Conservation (phyloP, 345 rosid species). For the Passiflora organensis region DNA sequence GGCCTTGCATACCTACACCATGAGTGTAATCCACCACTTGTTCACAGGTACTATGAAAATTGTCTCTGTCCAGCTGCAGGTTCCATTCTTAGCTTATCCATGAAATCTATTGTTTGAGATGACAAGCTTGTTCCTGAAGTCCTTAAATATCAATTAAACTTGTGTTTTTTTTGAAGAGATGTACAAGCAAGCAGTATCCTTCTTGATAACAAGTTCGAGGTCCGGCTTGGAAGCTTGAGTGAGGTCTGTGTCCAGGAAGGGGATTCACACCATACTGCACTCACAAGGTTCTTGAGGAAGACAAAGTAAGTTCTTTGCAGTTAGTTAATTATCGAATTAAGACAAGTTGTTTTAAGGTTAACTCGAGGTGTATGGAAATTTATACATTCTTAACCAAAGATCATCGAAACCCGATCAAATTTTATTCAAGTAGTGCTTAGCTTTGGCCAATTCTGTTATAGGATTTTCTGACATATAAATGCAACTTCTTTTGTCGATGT, state of each 20-base stretch:
- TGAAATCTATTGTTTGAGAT: too few species aligned
- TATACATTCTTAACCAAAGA: too few species aligned
- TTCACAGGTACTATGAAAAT: constrained; percentile 24
- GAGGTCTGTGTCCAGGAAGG: constrained; percentile 76
- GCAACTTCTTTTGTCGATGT: constrained; percentile 10
- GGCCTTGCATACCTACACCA: constrained; percentile 29
- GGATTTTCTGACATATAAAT: background rate
- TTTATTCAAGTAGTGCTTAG: background rate
- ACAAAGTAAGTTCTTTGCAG: constrained; percentile 63
- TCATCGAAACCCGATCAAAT: background rate
- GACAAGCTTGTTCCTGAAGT: background rate
- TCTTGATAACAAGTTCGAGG: constrained; percentile 96
- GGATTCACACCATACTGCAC: constrained; percentile 69
- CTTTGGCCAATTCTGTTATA: too few species aligned
- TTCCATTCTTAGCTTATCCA: background rate
- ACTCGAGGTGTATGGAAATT: background rate
- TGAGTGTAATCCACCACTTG: constrained; percentile 30
- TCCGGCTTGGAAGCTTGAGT: constrained; percentile 84
- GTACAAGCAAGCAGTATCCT: constrained; percentile 98
- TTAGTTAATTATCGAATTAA: background rate
- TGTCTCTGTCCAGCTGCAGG: constrained; percentile 3
- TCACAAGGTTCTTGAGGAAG: constrained; percentile 72
- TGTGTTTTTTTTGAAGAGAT: constrained; percentile 51
- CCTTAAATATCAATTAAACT: constrained; percentile 6
- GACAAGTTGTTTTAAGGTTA: constrained; percentile 8